phyloP scores from a whole-genome alignment of 176 grass and related monocot genomes.

The Musa troglodytarum region DNA sequence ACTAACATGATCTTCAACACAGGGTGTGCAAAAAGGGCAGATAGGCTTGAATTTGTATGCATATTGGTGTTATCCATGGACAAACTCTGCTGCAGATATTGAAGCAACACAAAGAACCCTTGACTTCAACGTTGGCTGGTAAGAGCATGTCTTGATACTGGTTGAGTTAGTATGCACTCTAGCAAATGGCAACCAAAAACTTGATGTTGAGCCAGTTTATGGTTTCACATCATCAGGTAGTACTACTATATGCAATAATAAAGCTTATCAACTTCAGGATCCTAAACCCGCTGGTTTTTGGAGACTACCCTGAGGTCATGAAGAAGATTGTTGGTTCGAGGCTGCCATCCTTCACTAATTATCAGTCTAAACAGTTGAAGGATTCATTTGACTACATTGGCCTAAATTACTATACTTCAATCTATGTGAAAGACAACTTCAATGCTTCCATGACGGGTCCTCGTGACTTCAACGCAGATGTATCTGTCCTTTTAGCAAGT shows the following conservation, averaged over 20 bases:
- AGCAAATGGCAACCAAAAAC: neutral
- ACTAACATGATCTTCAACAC: neutral
- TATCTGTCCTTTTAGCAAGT: neutral
- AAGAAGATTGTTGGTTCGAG: conserved; percentile 40
- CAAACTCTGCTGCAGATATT: conserved; percentile 34
- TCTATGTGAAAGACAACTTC: neutral
- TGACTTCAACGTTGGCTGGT: neutral
- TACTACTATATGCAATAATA: neutral
- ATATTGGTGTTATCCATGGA: conserved; percentile 35
- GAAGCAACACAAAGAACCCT: conserved; percentile 27
- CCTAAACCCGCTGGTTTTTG: conserved; percentile 55
- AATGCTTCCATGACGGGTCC: neutral
- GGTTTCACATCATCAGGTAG: neutral
- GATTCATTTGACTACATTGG: conserved; percentile 65
- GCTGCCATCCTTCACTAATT: conserved; percentile 50
- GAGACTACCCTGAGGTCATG: conserved; percentile 75
- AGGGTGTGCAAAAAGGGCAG: conserved; percentile 38
- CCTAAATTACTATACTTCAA: conserved; percentile 30
- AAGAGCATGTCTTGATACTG: neutral
- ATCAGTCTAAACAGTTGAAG: conserved; percentile 47
- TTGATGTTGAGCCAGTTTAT: neutral
- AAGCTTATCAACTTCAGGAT: conserved; percentile 28
- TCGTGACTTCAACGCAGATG: neutral
- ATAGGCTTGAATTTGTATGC: conserved; percentile 56
- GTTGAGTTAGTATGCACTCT: too few relatives aligned